phyloP scores from a whole-genome alignment of 2,329 filamentous ascomycete genomes.

The Annulohypoxylon truncatum region DNA sequence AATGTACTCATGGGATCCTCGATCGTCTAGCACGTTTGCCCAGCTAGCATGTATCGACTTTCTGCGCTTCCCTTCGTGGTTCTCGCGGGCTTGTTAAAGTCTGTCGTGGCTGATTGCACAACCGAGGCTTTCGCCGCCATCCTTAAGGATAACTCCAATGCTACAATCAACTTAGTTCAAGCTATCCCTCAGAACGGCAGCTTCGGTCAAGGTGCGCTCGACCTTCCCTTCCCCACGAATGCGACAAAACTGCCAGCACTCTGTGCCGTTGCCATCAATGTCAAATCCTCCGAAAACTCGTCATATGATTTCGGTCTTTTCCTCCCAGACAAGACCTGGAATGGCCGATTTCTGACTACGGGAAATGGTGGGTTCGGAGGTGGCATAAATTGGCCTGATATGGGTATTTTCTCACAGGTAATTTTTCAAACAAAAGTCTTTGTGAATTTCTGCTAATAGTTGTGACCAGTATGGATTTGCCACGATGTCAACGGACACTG shows the following conservation, averaged over 20 bases:
- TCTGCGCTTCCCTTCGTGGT: conserved; percentile 15
- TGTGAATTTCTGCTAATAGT: conserved; percentile 1
- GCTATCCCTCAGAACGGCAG: conserved; percentile 43
- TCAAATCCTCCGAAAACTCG: conserved; percentile 46
- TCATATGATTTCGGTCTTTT: conserved; percentile 50
- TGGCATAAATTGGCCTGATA: conserved; percentile 55
- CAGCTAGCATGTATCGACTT: conserved; percentile 30
- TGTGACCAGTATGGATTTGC: conserved; percentile 54
- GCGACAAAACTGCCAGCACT: conserved; percentile 47
- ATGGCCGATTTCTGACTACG: conserved; percentile 45
- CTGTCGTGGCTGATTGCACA: conserved; percentile 41
- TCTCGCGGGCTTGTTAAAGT: conserved; percentile 28
- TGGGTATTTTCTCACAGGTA: conserved; percentile 53
- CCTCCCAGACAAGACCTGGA: conserved; percentile 49
- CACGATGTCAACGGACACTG: conserved; percentile 58
- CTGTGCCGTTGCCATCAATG: conserved; percentile 48
- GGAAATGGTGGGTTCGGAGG: conserved; percentile 49
- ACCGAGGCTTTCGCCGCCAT: conserved; percentile 40
- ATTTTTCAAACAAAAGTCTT: neutral
- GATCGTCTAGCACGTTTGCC: neutral
- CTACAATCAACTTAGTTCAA: conserved; percentile 43
- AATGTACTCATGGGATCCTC: neutral
- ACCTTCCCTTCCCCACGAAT: conserved; percentile 42
- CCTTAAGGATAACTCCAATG: conserved; percentile 37
- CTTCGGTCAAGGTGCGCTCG: conserved; percentile 40